Conservation (phyloP, 2,329 filamentous ascomycete genomes). For the Aspergillus ochraceus region DNA sequence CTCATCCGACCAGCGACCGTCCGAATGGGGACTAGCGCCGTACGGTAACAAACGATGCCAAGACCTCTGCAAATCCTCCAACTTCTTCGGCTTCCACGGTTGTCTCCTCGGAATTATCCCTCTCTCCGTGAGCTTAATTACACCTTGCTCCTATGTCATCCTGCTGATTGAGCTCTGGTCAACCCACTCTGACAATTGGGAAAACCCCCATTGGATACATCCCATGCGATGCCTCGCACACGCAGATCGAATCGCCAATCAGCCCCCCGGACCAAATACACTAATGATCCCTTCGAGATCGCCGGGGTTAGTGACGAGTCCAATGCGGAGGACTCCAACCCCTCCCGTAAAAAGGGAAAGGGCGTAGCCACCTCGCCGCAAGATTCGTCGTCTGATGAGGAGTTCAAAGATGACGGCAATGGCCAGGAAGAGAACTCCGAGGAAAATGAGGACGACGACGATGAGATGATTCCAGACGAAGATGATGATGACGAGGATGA, state of each 20-base stretch:
- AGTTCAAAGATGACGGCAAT: constrained; percentile 31
- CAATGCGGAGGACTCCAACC: constrained; percentile 16
- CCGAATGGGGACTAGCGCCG: too few relatives aligned
- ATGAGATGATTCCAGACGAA: constrained; percentile 6
- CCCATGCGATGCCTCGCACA: constrained; percentile 19
- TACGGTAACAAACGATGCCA: too few relatives aligned
- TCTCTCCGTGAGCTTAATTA: too few relatives aligned
- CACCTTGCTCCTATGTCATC: too few relatives aligned
- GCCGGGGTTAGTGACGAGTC: constrained; percentile 34
- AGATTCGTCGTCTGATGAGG: constrained; percentile 34
- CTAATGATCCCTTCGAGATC: constrained; percentile 36
- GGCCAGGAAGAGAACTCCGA: constrained; percentile 19
- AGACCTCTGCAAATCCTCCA: too few relatives aligned
- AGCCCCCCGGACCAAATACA: constrained; percentile 33
- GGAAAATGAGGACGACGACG: constrained; percentile 16
- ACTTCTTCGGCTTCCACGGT: too few relatives aligned
- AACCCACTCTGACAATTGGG: too few relatives aligned
- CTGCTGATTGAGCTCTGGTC: too few relatives aligned
- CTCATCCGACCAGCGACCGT: too few relatives aligned
- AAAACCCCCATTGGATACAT: neutral
- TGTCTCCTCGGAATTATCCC: too few relatives aligned
- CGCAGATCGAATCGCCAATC: constrained; percentile 38
- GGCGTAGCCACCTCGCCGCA: constrained; percentile 13
- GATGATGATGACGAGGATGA: constrained; percentile 14
- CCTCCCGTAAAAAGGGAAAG: constrained; percentile 10